Evolutionary conservation across 1,284 basidiomycete species (phyloP), one percentile per base, ranked within the genome.

Genomic region (Ceratobasidium theobromae): DNA sequence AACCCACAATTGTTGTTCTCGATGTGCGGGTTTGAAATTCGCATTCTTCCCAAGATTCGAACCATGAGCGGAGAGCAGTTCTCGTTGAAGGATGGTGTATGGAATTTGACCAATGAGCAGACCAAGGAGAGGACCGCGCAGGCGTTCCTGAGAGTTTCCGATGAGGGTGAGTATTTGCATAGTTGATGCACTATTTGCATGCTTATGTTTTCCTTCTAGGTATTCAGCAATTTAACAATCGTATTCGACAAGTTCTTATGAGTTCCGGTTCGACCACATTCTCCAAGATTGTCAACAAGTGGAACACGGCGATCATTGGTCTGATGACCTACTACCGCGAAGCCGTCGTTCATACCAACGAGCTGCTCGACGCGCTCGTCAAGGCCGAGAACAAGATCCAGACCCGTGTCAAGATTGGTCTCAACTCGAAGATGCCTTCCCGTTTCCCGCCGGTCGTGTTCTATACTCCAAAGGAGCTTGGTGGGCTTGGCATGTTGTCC

Each of bases 271-370:
- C 95, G 0, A 96, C 96, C 0, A 98, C 97, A 0, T 99, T 99
- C 84, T 94, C 93, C 69, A 99, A 99, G 84, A 98, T 99, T 73
- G 91, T 98, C 75, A 99, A 99, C 82, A 98, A 98, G 80, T 98
- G 95, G 95, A 98, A 98, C 77, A 96, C 95, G 1, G 92, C 93
- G 9, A 84, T 96, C 62, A 96, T 95, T 71, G 93, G 93, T 69
- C 79, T 95, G 33, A 94, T 97, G 93, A 98, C 95, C 0, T 99
- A 98, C 79, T 99, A 98, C 78, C 92, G 96, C 69, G 96, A 99
- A 75, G 96, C 95, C n/a, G 95, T 98, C 69, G 93, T 98, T 68
- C 93, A 97, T 75, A 99, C 97, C 33, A 94, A 95, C 73, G 95
- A 98, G 78, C 83, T 99, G 27, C 84, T 98, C 58, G 95, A 98